Evolutionary conservation across 345 rosid species (phyloP).

Genomic region (Eucalyptus regnans): DNA sequence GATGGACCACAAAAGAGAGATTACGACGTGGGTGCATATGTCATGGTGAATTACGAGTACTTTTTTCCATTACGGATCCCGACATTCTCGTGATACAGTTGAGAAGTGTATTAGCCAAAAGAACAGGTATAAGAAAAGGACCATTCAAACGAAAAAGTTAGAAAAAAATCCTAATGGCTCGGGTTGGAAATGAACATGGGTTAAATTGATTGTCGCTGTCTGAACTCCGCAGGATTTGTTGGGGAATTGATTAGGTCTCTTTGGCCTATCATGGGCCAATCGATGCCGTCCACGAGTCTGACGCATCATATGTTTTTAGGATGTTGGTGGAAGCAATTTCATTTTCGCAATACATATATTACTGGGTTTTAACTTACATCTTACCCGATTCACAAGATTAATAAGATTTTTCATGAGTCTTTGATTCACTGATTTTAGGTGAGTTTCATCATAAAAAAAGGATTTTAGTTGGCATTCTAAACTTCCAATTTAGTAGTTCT

Average conservation of each 20-base stretch:
- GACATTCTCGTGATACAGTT: background rate
- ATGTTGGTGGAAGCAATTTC: background rate
- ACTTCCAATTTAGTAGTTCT: background rate
- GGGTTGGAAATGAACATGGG: background rate
- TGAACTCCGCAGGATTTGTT: background rate
- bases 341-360: background rate
- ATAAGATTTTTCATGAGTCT: background rate
- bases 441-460: background rate
- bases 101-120: background rate
- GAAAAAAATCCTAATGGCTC: background rate
- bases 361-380: background rate
- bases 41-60: background rate
- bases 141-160: background rate
- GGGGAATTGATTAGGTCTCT: background rate
- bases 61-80: background rate
- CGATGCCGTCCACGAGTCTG: accelerated
- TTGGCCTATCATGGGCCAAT: background rate
- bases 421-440: background rate
- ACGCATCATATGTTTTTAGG: background rate
- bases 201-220: background rate
- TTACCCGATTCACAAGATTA: background rate
- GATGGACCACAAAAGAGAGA: background rate
- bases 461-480: background rate
- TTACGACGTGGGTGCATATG: background rate
- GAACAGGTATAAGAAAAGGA: background rate